A percentile compares a stretch with the other conserved stretches of the same genome.
Conservation (phyloP, 148 eudicot genomes). For the Silene conica region DNA sequence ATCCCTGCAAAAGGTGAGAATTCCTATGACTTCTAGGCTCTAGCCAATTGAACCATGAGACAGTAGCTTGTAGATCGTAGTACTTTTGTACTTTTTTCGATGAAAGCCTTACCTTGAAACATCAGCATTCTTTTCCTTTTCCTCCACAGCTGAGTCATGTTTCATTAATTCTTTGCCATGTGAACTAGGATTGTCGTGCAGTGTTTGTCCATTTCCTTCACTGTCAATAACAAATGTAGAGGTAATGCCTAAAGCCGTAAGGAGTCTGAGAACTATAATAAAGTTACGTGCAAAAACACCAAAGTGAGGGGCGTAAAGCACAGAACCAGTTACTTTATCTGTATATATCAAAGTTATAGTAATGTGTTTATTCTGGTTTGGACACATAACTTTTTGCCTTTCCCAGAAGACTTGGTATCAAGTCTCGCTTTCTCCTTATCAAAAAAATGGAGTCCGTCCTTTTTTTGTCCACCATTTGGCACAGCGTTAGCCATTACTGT, state of each 20-base stretch:
- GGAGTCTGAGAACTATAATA: not conserved
- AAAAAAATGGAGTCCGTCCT: conserved; percentile 21
- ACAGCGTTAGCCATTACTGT: conserved; percentile 23
- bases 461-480: conserved; percentile 24
- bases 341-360: not conserved
- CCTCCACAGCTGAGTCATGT: conserved; percentile 23
- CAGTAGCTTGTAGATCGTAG: not conserved
- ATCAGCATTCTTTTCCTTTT: conserved; percentile 27
- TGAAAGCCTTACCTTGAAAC: conserved; percentile 22
- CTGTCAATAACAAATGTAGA: conserved; percentile 24
- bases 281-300: not conserved
- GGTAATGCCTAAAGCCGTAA: conserved; percentile 3
- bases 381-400: conserved; percentile 7
- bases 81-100: not conserved
- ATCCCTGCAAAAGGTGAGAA: conserved; percentile 26
- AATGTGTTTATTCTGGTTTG: conserved; percentile 6
- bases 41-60: not conserved
- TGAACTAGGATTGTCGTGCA: conserved; percentile 27
- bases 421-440: conserved; percentile 33
- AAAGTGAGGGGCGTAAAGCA: not conserved
- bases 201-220: conserved; percentile 29
- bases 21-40: not conserved
- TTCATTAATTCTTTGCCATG: conserved; percentile 26
- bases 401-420: conserved; percentile 42
- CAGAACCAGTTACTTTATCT: not conserved